A percentile compares a stretch with the other conserved stretches of the same genome.
These are phyloP conservation scores for Entrophospora sp. DNA, from an alignment of 192 early-diverging fungal species.

Conservation along the genomic window DNA sequence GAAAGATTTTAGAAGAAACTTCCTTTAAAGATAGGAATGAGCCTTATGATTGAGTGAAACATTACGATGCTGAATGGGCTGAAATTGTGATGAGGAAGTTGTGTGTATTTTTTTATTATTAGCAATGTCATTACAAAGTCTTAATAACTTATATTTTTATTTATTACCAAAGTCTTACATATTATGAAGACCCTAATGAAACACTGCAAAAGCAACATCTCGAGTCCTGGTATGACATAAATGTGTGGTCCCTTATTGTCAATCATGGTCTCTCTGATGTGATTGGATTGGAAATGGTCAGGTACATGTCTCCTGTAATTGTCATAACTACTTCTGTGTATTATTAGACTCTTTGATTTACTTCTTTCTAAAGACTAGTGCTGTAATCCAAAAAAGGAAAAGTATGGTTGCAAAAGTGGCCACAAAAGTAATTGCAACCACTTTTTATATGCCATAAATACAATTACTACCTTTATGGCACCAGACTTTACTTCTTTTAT, in stretches of 20 bases:
- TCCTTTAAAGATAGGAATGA: conserved; percentile 15
- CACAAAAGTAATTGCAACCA: too few relatives aligned
- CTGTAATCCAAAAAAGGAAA: too few relatives aligned
- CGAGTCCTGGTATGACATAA: conserved; percentile 18
- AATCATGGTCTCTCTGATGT: conserved; percentile 16
- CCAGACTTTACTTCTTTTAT: conserved; percentile 7
- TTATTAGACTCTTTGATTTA: neutral
- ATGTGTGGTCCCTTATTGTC: conserved; percentile 22
- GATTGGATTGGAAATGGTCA: conserved; percentile 12
- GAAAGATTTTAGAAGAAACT: conserved; percentile 18
- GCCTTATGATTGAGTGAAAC: conserved; percentile 8
- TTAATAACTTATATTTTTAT: conserved; percentile 9
- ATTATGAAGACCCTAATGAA: conserved; percentile 16
- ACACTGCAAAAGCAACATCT: conserved; percentile 18
- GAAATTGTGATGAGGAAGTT: conserved; percentile 17
- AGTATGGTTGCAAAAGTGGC: too few relatives aligned
- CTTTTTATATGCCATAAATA: too few relatives aligned
- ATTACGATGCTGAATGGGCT: conserved; percentile 23
- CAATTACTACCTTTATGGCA: neutral
- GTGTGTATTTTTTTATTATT: conserved; percentile 6
- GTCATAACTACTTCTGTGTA: neutral
- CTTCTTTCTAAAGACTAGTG: too few relatives aligned
- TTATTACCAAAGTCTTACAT: conserved; percentile 15
- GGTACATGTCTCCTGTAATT: conserved; percentile 14
- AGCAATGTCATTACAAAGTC: neutral